phyloP scores from a whole-genome alignment of 306 rosid species.

The Gynostemma pentaphyllum region DNA sequence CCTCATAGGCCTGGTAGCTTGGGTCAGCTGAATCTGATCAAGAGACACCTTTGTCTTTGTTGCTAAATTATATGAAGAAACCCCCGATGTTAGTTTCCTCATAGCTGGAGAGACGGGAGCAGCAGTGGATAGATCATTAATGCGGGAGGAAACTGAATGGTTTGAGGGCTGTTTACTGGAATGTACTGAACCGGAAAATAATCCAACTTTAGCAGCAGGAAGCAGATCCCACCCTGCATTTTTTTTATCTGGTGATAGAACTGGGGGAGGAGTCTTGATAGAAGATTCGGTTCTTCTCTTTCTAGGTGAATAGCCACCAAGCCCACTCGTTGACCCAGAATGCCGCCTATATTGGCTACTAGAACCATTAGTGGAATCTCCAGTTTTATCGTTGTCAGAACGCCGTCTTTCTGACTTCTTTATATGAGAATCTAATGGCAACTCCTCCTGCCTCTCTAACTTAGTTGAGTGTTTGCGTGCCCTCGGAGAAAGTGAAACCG shows the following conservation, averaged over 20 bases:
- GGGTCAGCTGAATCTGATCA: slow-evolving; percentile 80
- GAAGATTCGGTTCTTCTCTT: slow-evolving; percentile 81
- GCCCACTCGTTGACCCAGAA: slow-evolving; percentile 48
- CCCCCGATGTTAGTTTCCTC: slow-evolving; percentile 22
- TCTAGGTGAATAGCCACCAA: slow-evolving; percentile 97
- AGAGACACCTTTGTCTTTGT: slow-evolving; percentile 35
- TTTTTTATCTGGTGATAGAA: slow-evolving; percentile 55
- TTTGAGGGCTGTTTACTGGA: slow-evolving; percentile 39
- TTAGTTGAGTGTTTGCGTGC: slow-evolving; percentile 24
- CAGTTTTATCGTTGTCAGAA: slow-evolving; percentile 42
- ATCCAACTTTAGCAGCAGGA: slow-evolving; percentile 33
- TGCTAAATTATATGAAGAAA: slow-evolving; percentile 25
- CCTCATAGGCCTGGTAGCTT: slow-evolving; percentile 88
- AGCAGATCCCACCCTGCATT: slow-evolving; percentile 74
- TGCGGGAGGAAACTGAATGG: slow-evolving; percentile 24
- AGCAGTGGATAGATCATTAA: slow-evolving; percentile 31
- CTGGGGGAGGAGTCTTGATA: slow-evolving; percentile 66
- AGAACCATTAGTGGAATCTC: slow-evolving; percentile 51
- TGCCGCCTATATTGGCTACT: slow-evolving; percentile 48
- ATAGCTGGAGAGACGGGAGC: slow-evolving; percentile 31
- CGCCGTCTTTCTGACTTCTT: slow-evolving; percentile 44
- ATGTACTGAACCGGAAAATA: slow-evolving; percentile 32
- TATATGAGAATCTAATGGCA: slow-evolving; percentile 24
- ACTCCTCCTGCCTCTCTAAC: slow-evolving; percentile 29
- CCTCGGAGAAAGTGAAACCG: slow-evolving; percentile 44